Base-by-base conservation (phyloP, 1,284 basidiomycete species). In the Cutaneotrichosporon dermatis region DNA sequence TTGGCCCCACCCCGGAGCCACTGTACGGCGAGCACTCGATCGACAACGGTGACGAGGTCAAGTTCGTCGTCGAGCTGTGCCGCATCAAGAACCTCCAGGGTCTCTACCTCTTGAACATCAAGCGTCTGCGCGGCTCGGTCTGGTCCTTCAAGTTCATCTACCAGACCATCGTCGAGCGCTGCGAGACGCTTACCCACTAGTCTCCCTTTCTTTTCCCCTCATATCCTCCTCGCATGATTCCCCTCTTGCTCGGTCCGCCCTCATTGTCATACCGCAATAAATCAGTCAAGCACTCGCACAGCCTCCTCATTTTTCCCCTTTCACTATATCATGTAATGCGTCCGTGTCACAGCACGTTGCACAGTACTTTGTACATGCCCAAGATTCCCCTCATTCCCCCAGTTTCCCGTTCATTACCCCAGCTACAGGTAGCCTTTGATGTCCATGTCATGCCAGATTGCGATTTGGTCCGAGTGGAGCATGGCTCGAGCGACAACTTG, bases 121-220 rank as follows among this genome's bases (percentile, higher is more conserved):
- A 93, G 67, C 81, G 93, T 63, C 76, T 95, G 72, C 92, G 93
- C 78, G 93, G 93, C n/a, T 88, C 90, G 71, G 81, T 94, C 68
- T 86, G 90, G 80, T 91, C 88, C 76, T 97, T 93, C 81, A 93
- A 93, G 79, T 93, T 89, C 76, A 82, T 96, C 76, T 95, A 96
- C 76, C 89, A 94, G 80, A 88, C 86, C 57, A 80, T 92, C 70
- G 83, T 90, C 82, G 85, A 88, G 90, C 72, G 70, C 34, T 69
- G 68, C 62, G 66, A 69, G 55, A 71, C 72, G 13, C 65, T 74
- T 55, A 74, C 72, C 2, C 72, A 74, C 52, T 74, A 51, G 37
- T 49, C 33, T 12, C 33, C n/a, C 33, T 5, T 33, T 10, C 44
- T 41, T n/a, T 33, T n/a, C 34, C 10, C 33, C 13, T 49, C 11